Evolutionary conservation across 164 flowering plant species (phyloP).

Genomic region (Protea cynaroides): DNA sequence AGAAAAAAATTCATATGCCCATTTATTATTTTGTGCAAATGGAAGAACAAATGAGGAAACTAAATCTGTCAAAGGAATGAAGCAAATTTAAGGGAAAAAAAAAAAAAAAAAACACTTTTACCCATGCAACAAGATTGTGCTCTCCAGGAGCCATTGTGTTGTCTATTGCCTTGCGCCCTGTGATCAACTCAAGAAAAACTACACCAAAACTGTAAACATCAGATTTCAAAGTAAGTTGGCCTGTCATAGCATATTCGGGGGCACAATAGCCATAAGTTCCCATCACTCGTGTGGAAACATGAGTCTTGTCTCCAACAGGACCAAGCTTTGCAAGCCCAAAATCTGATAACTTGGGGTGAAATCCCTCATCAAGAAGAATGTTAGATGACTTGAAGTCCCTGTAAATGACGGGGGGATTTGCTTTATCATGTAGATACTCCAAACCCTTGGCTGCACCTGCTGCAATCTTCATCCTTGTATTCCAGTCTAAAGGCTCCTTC

Average conservation of each 20-base stretch:
- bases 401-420: slow-evolving; percentile 93
- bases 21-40: background rate
- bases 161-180: slow-evolving; percentile 93
- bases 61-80: background rate
- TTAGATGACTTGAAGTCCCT: slow-evolving; percentile 91
- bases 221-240: slow-evolving; percentile 87
- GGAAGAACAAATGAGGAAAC: background rate
- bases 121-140: slow-evolving; percentile 96
- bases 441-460: slow-evolving; percentile 96
- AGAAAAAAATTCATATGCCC: background rate
- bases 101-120: slow-evolving; percentile 20
- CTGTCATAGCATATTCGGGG: slow-evolving; percentile 97
- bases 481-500: slow-evolving; percentile 87
- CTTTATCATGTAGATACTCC: slow-evolving; percentile 90
- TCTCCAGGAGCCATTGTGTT: slow-evolving; percentile 60
- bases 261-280: slow-evolving; percentile 98
- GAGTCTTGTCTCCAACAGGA: slow-evolving; percentile 95
- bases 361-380: slow-evolving; percentile 85
- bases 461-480: slow-evolving; percentile 94
- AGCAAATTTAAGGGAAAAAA: background rate
- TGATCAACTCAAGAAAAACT: slow-evolving; percentile 86
- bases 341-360: slow-evolving; percentile 84
- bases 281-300: slow-evolving; percentile 97
- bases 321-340: slow-evolving; percentile 96
- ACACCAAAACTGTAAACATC: slow-evolving; percentile 98